These are phyloP conservation scores for Zygosaccharomyces sapae DNA, from an alignment of 1,139 yeast species.

Conservation along the genomic window DNA sequence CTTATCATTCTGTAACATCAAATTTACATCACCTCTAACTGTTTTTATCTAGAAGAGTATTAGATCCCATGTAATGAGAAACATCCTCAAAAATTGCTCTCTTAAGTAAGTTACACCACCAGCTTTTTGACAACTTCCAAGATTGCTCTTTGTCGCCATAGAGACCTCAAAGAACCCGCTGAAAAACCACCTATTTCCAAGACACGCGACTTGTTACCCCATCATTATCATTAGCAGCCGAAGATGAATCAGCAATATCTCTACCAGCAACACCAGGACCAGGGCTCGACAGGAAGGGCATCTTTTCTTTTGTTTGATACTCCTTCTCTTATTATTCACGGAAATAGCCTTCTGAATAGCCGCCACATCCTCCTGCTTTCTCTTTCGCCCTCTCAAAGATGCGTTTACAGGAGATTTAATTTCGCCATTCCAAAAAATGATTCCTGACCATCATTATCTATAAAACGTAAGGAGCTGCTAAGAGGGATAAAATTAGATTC, in stretches of 20 bases:
- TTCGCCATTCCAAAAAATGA: constrained; percentile 36
- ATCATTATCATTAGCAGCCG: not conserved
- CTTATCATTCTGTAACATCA: constrained; percentile 27
- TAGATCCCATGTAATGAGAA: constrained; percentile 29
- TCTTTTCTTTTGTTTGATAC: not conserved
- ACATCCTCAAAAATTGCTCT: constrained; percentile 34
- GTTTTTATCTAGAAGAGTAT: constrained; percentile 35
- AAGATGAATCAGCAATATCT: not conserved
- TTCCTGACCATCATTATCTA: constrained; percentile 22
- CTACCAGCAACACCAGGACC: not conserved
- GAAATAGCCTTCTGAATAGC: not conserved
- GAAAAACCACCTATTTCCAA: constrained; percentile 33
- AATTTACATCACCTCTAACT: constrained; percentile 31
- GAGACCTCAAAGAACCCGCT: constrained; percentile 33
- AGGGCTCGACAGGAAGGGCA: not conserved
- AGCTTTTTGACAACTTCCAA: constrained; percentile 25
- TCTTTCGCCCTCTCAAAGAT: constrained; percentile 20
- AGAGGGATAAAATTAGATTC: constrained; percentile 25
- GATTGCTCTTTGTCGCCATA: constrained; percentile 35
- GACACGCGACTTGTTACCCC: constrained; percentile 5
- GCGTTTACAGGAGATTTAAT: constrained; percentile 20
- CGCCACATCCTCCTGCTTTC: constrained; percentile 14
- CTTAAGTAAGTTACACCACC: constrained; percentile 33
- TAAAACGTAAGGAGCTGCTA: constrained; percentile 31
- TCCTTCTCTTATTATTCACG: not conserved